Base-by-base conservation (phyloP, 2,329 filamentous ascomycete genomes). In the Verticillium klebahnii region DNA sequence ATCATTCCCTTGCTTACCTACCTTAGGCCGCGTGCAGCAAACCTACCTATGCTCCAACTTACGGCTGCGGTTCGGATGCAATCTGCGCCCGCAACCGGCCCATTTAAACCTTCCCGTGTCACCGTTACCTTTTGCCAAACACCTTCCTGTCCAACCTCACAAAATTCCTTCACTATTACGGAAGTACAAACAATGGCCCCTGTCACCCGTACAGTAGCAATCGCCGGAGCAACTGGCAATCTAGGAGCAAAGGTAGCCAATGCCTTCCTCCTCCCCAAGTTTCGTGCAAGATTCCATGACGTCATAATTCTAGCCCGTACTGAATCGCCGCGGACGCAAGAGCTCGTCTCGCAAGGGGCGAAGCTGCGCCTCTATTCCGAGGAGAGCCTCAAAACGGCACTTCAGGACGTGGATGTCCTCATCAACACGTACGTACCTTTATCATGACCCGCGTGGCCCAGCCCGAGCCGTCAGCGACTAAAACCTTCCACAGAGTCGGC, bases 351-450 rank as follows among this genome's bases (percentile, higher is more conserved):
- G 9, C 29, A 19, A 19, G 63, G 63, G 2, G 62, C 62, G 7
- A 60, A 7, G 40, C 11, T 65, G 36, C 58, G 64, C 7, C 15
- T 56, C 2, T 64, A 64, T 36, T 58, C 57, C 29, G 68, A 70
- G 12, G 59, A 65, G 36, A 68, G 69, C 34, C 64, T 74, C 7
- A 19, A 45, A 23, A 61, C 62, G 12, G 67, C 69, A 11, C 66
- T 76, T 0, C 58, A 67, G 1, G 72, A 66, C 45, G 69, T 74
- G 1, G 65, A 74, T 37, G 67, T 74, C 32, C 70, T 76, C 8
- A 65, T 76, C 31, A 74, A 72, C 60, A 63, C 70, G 73, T 61
- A 25, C 31, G 55, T 19, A 7, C 9, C 29, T 19, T 19, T 11
- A 19, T 5, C 31, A 4, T 25, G 50, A 54, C 50, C 34, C 34